phyloP scores from a whole-genome alignment of 139 green algal species.

The Pseudopediastrum boryanum region DNA sequence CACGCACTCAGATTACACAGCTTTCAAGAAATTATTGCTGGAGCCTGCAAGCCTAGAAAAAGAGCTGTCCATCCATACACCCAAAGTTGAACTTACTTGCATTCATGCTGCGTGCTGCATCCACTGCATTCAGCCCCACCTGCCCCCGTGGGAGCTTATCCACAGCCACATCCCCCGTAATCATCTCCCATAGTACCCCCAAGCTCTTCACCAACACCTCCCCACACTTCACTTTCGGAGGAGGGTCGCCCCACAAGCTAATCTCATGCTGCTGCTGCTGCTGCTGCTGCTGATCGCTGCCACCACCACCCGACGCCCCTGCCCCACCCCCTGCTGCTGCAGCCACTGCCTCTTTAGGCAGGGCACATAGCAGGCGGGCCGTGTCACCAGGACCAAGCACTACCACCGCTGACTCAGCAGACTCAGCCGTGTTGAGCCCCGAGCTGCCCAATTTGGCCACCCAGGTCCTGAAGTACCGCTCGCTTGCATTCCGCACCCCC shows the following conservation, averaged over 20 bases:
- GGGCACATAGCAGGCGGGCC: slow-evolving; percentile 2
- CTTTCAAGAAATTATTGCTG: too few species aligned
- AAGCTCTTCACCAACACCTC: slow-evolving; percentile 25
- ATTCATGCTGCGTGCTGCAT: too few species aligned
- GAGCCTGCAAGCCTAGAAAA: too few species aligned
- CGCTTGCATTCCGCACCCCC: slow-evolving; percentile 23
- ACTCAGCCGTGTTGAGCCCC: slow-evolving; percentile 3
- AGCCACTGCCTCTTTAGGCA: slow-evolving; percentile 23
- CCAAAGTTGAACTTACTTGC: too few species aligned
- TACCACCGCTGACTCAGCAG: slow-evolving; percentile 16
- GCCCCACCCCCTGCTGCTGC: neutral
- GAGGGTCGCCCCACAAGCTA: neutral
- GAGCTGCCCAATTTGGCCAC: neutral
- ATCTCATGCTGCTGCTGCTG: neutral
- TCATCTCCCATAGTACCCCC: slow-evolving; percentile 38
- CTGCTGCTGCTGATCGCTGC: neutral
- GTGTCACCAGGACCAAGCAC: slow-evolving; percentile 36
- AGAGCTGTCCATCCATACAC: too few species aligned
- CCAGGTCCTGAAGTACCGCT: slow-evolving; percentile 33
- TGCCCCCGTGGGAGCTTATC: slow-evolving; percentile 9
- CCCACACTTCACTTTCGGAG: neutral
- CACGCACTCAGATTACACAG: too few species aligned
- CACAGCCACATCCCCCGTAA: slow-evolving; percentile 22
- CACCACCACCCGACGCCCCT: neutral
- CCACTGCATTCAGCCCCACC: slow-evolving; percentile 30